phyloP scores from a whole-genome alignment of 345 rosid species.

The Rhodomyrtus tomentosa region DNA sequence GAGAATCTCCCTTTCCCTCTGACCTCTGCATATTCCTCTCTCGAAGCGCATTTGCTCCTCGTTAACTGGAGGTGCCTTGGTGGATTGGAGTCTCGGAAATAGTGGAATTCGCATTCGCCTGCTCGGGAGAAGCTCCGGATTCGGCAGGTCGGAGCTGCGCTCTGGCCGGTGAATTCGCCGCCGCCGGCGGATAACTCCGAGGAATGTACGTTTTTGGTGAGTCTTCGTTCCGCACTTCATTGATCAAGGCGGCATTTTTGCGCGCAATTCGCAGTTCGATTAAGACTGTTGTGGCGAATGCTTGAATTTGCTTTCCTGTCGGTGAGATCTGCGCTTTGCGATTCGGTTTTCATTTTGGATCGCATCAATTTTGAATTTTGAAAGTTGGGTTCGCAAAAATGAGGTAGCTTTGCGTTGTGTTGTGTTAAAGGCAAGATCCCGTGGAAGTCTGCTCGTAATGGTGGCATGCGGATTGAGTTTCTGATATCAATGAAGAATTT shows the following conservation, averaged over 20 bases:
- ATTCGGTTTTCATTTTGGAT: background rate
- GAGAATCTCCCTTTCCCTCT: background rate
- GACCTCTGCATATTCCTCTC: background rate
- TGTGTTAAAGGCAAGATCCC: background rate
- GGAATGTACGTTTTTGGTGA: background rate
- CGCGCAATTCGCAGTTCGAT: background rate
- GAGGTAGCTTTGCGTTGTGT: background rate
- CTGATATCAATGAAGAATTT: background rate
- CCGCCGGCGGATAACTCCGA: background rate
- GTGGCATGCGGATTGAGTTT: background rate
- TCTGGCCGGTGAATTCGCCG: background rate
- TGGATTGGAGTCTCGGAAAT: background rate
- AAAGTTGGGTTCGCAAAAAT: background rate
- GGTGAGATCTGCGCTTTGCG: background rate
- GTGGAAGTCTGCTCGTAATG: background rate
- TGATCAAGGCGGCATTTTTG: background rate
- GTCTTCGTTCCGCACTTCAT: background rate
- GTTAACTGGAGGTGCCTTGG: background rate
- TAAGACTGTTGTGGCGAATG: background rate
- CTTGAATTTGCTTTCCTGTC: background rate
- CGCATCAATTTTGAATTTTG: background rate
- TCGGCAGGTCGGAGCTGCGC: background rate
- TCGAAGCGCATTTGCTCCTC: background rate
- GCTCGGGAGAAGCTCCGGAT: background rate
- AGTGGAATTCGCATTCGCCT: background rate